A percentile compares a stretch with the other conserved stretches of the same genome.
Evolutionary conservation across 495 filamentous ascomycete species (phyloP).

Genomic region (Neurospora tetraspora): DNA sequence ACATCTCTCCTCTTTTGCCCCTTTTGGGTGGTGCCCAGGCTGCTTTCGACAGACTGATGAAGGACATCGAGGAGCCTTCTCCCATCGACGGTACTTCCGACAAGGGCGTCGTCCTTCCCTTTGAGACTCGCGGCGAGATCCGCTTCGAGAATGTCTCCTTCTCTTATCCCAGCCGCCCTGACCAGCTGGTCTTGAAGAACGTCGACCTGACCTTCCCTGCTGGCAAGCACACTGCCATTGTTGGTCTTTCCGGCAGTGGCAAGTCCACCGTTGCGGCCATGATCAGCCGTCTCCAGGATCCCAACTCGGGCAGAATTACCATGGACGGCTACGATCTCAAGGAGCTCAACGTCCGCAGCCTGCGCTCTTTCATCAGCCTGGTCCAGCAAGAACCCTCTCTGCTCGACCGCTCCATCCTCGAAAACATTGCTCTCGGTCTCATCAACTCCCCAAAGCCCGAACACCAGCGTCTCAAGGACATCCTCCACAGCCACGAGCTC

Average conservation of each 20-base stretch:
- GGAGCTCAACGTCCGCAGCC: conserved; percentile 69
- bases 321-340: conserved; percentile 74
- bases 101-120: conserved; percentile 53
- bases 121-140: conserved; percentile 60
- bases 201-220: conserved; percentile 69
- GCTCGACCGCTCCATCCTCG: conserved; percentile 71
- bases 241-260: conserved; percentile 41
- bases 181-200: conserved; percentile 70
- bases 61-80: conserved; percentile 74
- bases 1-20: conserved; percentile 70
- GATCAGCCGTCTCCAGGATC: conserved; percentile 81
- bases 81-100: conserved; percentile 63
- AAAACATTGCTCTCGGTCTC: conserved; percentile 78
- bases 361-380: conserved; percentile 76
- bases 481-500: conserved; percentile 8
- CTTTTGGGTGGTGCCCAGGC: conserved; percentile 62
- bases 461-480: conserved; percentile 29
- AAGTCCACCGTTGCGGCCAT: conserved; percentile 88
- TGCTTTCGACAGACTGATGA: conserved; percentile 79
- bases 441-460: conserved; percentile 68
- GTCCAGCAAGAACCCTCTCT: conserved; percentile 71
- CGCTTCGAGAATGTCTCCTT: conserved; percentile 72
- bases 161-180: conserved; percentile 82
- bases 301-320: conserved; percentile 61
- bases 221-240: conserved; percentile 77